Evolutionary conservation across 140 eudicot species (phyloP), one percentile per base, ranked within the genome.

Genomic region (Flaveria floridana): DNA sequence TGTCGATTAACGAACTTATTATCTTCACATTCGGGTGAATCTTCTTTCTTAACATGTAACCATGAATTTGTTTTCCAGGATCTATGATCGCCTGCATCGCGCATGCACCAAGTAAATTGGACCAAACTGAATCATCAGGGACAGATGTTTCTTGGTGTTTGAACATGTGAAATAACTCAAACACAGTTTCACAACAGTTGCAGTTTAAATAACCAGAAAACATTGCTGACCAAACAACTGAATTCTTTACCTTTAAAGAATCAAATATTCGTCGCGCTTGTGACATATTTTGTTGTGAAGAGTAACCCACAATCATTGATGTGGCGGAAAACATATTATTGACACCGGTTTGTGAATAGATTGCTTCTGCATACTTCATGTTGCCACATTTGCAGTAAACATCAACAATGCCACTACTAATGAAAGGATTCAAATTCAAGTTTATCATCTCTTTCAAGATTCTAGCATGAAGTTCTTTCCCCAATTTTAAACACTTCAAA

Each of bases 291-390:
- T 90, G 92, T 68, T 76, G 82, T 8, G 80, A 74, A 76, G 94
- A 88, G 78, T 93, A 93, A 50, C 96, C 97, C 10, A 88, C 88
- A 34, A 90, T 90, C 94, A 93, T 78, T 5, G 99, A 90, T 37
- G 87, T 85, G 25, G 81, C 61, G 26, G 97, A 82, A 68, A 79
- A 90, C 6, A 83, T 41, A 48, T 90, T 93, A 20, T 81, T 84
- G 20, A 9, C 8, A 21, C 89, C 87, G 62, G 11, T 16, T 1
- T 44, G 48, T 4, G 83, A 48, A 75, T 85, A 58, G 23, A 79
- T 82, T 3, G 75, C 74, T 80, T 90, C 87, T 34, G 99, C 96
- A 74, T 86, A 86, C 63, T 58, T 86, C 91, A 93, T 86, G 64
- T 82, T 71, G 20, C 94, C 91, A 41, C 99, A 86, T 74, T 88